Evolutionary conservation across 805 yeast genomes (phyloP), one percentile per base, ranked within the genome.

Genomic region (Ogataea sp.): DNA sequence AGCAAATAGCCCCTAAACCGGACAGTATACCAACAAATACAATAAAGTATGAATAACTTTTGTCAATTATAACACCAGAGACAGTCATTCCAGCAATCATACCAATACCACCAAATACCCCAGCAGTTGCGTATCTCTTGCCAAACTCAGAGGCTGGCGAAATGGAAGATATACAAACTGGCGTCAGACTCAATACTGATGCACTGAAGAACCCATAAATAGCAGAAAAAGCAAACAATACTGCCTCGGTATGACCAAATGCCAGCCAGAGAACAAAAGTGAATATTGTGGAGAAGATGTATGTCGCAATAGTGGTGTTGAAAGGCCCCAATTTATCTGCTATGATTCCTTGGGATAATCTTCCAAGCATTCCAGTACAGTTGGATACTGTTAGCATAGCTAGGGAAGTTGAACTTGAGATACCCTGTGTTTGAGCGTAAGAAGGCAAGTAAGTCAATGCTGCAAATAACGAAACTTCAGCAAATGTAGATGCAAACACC

Each of bases 131-230:
- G 46, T 75, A 82, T 18, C 80, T 59, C 44, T 73, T 75, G 10
- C 87, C 88, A 52, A 80, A 81, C 39, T 78, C 74, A 41, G 67
- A 64, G 0, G 77, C 75, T 6, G 71, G 71, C 16, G 80, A 71
- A 16, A 80, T 71, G 32, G 71, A 68, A 0, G 79, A 71, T 26
- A 76, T 64, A 41, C 85, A 78, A 8, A 74, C 78, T 0, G 88
- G 85, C 0, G 78, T 66, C 38, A 80, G 53, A 4, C 82, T 68
- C 24, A 80, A 61, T 9, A 75, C 73, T 18, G 82, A 68, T 5
- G 83, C 72, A 27, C 73, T 65, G 48, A 70, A 69, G 43, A 78
- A 71, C 0, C 85, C 85, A 49, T 70, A 71, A 9, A 68, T 28
- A 0, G 64, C 70, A 2, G 79, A 59, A 55, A 75, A 80, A 0